Evolutionary conservation across 75 land plant species (phyloP).

Genomic region (Sequoiadendron giganteum): DNA sequence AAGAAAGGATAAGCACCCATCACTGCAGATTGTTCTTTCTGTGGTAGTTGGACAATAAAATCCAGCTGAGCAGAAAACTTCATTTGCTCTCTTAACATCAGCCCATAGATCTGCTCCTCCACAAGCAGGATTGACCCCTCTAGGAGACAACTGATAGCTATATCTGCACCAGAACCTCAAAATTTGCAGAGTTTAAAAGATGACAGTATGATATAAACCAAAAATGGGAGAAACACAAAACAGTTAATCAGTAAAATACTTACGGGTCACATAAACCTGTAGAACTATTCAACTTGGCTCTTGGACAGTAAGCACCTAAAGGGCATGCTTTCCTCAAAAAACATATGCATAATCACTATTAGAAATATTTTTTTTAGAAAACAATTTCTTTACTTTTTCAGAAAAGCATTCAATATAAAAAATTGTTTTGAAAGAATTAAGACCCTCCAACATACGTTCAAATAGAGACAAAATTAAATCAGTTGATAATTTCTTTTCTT

Average conservation of each 20-base stretch:
- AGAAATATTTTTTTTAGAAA: background rate
- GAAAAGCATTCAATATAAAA: background rate
- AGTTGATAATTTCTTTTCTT: background rate
- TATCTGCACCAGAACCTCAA: constrained; percentile 49
- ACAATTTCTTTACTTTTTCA: background rate
- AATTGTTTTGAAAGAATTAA: background rate
- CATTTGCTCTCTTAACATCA: constrained; percentile 46
- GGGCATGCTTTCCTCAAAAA: constrained; percentile 74
- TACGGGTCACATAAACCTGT: constrained; percentile 90
- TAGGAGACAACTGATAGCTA: constrained; percentile 68
- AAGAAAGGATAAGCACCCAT: constrained; percentile 55
- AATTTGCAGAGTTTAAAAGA: background rate
- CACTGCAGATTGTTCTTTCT: constrained; percentile 46
- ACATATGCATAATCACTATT: background rate
- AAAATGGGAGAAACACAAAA: background rate
- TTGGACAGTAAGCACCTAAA: constrained; percentile 84
- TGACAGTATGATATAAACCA: background rate
- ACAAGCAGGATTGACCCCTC: constrained; percentile 63
- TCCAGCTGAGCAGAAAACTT: constrained; percentile 86
- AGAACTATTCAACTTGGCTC: constrained; percentile 54
- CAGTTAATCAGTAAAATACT: constrained; percentile 25
- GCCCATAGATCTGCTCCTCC: constrained; percentile 97
- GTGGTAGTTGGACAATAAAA: constrained; percentile 81
- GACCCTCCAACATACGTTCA: background rate
- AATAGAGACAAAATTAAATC: background rate